Conservation (phyloP, 768 basidiomycete species). For the Mycena galericulata region DNA sequence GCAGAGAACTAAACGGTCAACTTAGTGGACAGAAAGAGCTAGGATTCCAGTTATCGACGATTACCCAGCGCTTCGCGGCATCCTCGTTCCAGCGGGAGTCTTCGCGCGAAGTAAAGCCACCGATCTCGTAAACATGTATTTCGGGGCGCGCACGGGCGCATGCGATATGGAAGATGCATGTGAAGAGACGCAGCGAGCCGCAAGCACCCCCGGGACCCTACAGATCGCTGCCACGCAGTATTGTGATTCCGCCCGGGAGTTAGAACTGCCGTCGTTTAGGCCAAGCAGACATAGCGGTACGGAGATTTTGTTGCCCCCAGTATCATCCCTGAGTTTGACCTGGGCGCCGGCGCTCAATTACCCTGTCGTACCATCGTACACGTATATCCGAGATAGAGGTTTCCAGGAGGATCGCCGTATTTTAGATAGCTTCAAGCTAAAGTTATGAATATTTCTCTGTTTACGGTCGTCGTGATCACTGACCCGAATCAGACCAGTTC, state of each 20-base stretch:
- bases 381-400: background rate
- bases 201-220: background rate
- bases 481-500: no score
- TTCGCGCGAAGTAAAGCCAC: constrained; percentile 63
- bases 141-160: background rate
- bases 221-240: background rate
- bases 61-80: constrained; percentile 60
- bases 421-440: constrained; percentile 25
- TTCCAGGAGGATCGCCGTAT: constrained; percentile 30
- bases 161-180: background rate
- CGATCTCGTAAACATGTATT: constrained; percentile 9
- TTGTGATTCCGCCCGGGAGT: background rate
- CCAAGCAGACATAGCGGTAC: background rate
- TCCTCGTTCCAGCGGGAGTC: constrained; percentile 62
- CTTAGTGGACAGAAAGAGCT: constrained; percentile 60
- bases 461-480: no score
- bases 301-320: constrained; percentile 3
- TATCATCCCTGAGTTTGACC: background rate
- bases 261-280: constrained; percentile 8
- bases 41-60: constrained; percentile 63
- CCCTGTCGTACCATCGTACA: background rate
- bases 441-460: constrained; percentile 12
- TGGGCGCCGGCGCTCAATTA: no score
- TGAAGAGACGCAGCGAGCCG: background rate
- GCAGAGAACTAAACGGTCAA: background rate